These are phyloP conservation scores for Dothideomycetidae sp. DNA, from an alignment of 2,329 filamentous ascomycete species.

Conservation along the genomic window DNA sequence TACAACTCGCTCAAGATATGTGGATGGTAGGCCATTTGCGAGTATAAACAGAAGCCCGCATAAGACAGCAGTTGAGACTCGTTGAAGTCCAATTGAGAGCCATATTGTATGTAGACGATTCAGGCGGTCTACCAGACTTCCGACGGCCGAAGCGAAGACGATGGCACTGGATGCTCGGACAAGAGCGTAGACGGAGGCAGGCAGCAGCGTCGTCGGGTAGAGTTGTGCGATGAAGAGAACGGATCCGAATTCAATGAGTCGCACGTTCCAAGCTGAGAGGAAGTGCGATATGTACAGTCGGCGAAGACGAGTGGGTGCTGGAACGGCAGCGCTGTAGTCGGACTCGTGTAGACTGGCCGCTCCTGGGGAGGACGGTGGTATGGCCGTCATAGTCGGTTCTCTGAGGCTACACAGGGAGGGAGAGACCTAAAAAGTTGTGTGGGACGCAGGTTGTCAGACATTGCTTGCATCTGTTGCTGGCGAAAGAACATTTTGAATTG, in stretches of 20 bases:
- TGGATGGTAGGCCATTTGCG: neutral
- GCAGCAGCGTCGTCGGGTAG: constrained; percentile 44
- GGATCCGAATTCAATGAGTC: constrained; percentile 36
- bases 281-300: constrained; percentile 33
- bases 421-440: too few species aligned
- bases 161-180: constrained; percentile 44
- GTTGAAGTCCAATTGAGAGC: constrained; percentile 21
- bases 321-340: too few species aligned
- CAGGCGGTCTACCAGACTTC: constrained; percentile 43
- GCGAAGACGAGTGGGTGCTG: too few species aligned
- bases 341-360: too few species aligned
- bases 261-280: constrained; percentile 36
- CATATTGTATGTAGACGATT: constrained; percentile 27
- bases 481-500: too few species aligned
- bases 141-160: constrained; percentile 44
- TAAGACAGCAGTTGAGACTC: neutral
- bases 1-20: constrained; percentile 10
- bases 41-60: neutral
- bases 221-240: constrained; percentile 34
- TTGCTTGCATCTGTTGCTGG: too few species aligned
- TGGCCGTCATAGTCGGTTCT: too few species aligned
- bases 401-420: too few species aligned
- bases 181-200: constrained; percentile 55
- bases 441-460: too few species aligned
- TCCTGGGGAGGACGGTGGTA: too few species aligned